Percentiles rank a stretch among this genome's conserved stretches.
Conservation (phyloP, 352 stramenopile species). For the Pythium diclinum region DNA sequence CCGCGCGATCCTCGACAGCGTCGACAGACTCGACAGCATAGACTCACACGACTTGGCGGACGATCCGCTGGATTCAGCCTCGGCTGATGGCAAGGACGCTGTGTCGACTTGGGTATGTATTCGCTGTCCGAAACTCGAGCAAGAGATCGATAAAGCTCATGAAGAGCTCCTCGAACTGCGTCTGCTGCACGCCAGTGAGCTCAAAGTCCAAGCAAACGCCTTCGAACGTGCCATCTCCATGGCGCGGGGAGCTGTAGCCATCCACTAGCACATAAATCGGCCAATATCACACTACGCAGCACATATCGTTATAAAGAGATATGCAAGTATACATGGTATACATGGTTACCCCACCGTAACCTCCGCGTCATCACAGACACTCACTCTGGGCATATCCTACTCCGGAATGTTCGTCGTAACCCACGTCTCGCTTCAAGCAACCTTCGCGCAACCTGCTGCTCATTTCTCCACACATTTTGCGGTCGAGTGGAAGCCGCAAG, state of each 20-base stretch:
- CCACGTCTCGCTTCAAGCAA: slow-evolving; percentile 1
- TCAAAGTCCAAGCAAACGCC: slow-evolving; percentile 33
- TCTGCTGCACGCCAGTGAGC: slow-evolving; percentile 31
- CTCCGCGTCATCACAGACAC: not conserved
- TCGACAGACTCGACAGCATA: not conserved
- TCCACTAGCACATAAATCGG: not conserved
- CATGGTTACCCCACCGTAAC: not conserved
- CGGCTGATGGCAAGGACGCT: not conserved
- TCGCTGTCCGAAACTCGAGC: slow-evolving; percentile 27
- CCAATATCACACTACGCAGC: not conserved
- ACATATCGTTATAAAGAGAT: not conserved
- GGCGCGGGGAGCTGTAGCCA: not conserved
- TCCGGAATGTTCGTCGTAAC: slow-evolving; percentile 3
- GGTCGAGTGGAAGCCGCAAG: slow-evolving; percentile 1
- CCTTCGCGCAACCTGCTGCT: slow-evolving; percentile 24
- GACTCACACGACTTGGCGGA: slow-evolving; percentile 21
- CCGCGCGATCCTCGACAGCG: not conserved
- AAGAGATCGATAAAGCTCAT: slow-evolving; percentile 23
- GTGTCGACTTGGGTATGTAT: slow-evolving; percentile 15
- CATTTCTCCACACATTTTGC: slow-evolving; percentile 9
- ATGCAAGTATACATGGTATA: not conserved
- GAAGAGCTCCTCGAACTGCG: slow-evolving; percentile 31
- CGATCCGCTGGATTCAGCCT: slow-evolving; percentile 16
- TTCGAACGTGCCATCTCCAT: slow-evolving; percentile 14
- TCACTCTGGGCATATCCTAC: not conserved